Percentiles rank a stretch among this genome's conserved stretches.
These are phyloP conservation scores for Punctularia strigosozonata DNA, from an alignment of 768 basidiomycete genomes.

Conservation along the genomic window DNA sequence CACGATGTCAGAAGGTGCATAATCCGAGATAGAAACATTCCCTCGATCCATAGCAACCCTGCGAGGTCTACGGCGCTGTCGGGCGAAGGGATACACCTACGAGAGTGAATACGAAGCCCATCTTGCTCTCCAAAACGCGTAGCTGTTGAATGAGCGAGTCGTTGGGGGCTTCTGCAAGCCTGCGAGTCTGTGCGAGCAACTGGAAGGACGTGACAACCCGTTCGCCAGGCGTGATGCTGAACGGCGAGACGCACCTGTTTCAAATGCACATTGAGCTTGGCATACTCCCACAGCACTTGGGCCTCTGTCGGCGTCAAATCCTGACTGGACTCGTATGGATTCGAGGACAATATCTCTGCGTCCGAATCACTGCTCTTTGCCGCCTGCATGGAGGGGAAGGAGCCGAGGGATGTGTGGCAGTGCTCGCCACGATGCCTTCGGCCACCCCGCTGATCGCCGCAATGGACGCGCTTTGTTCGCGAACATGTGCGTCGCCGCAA, in stretches of 20 bases:
- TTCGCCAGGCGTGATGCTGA: background rate
- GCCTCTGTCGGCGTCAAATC: constrained; percentile 58
- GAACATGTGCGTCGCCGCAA: no score
- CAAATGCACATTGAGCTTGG: constrained; percentile 72
- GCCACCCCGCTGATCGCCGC: no score
- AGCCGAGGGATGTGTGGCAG: no score
- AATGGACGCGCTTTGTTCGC: no score
- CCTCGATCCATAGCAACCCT: no score
- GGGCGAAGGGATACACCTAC: constrained; percentile 29
- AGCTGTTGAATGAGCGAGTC: constrained; percentile 64
- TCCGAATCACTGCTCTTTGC: no score
- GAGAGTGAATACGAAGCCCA: constrained; percentile 89
- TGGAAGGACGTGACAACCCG: background rate
- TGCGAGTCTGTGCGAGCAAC: constrained; percentile 58
- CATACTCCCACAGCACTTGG: constrained; percentile 87
- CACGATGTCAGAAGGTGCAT: no score
- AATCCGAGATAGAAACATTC: background rate
- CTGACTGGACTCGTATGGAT: constrained; percentile 67
- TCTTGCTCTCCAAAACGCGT: constrained; percentile 80
- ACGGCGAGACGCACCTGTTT: constrained; percentile 44
- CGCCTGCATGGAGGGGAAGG: no score
- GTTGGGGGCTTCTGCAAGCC: constrained; percentile 67
- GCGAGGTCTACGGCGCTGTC: no score
- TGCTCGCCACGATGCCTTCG: no score
- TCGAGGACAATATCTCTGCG: constrained; percentile 38